Conservation (phyloP, 495 filamentous ascomycete genomes). For the Staphylotrichum longicolle region DNA sequence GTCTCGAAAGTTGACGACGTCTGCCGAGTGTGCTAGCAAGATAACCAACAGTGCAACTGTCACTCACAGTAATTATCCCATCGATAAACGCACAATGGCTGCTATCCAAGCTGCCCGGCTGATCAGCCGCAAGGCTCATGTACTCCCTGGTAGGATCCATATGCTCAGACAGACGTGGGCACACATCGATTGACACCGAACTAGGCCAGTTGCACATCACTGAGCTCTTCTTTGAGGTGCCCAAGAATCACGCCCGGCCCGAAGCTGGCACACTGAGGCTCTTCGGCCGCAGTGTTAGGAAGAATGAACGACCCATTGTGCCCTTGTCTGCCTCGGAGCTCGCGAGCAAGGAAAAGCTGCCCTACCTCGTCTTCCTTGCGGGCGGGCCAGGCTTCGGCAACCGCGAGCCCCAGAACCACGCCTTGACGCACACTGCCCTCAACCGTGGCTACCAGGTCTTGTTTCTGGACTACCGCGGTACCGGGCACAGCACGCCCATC, state of each 20-base stretch:
- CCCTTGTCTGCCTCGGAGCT: constrained; percentile 31
- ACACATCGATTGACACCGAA: background rate
- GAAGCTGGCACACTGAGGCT: constrained; percentile 60
- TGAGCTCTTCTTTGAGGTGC: constrained; percentile 84
- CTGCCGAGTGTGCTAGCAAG: too few relatives aligned
- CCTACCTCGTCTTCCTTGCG: constrained; percentile 59
- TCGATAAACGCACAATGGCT: constrained; percentile 6
- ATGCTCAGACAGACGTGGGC: background rate
- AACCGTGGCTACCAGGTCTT: constrained; percentile 82
- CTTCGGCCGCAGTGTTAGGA: constrained; percentile 71
- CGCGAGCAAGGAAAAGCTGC: constrained; percentile 47
- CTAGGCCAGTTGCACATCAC: constrained; percentile 71
- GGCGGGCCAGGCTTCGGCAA: constrained; percentile 80
- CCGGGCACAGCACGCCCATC: constrained; percentile 77
- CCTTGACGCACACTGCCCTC: constrained; percentile 65
- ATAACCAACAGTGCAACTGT: too few relatives aligned
- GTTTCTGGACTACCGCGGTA: constrained; percentile 84
- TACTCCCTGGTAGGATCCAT: constrained; percentile 29
- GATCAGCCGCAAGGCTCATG: constrained; percentile 25
- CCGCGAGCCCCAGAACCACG: constrained; percentile 65
- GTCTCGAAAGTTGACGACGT: too few relatives aligned
- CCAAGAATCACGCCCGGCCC: constrained; percentile 68
- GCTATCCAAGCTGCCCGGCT: constrained; percentile 25
- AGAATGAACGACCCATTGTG: constrained; percentile 59
- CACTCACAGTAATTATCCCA: too few relatives aligned